Base-by-base conservation (phyloP, 2,329 filamentous ascomycete species). In the Botrytis galanthina region DNA sequence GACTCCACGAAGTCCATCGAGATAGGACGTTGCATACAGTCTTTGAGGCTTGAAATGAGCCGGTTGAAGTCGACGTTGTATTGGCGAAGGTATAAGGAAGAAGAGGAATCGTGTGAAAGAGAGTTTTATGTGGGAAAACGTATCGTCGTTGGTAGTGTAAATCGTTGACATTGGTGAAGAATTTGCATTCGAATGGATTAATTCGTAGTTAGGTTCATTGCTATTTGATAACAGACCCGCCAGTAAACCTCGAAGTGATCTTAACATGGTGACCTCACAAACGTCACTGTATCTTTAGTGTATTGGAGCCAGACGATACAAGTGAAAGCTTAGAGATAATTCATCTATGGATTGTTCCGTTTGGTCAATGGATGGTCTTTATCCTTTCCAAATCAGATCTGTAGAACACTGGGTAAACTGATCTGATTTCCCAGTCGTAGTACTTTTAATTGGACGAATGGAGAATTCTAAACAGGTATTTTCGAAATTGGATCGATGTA, bases 1-100 rank as follows among this genome's bases (percentile, higher is more conserved):
- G 44, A 87, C 79, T 42, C 85, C 85, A 29, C 85, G 84, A 63
- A 87, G 79, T 46, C 85, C 85, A 79, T 87, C 85, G 60, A 87
- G 82, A 75, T 85, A 86, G 60, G 78, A 78, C 32, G 79, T 80
- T 26, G 83, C 80, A 74, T 84, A 83, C 69, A 80, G 62, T 75
- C 77, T 73, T 37, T 75, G 74, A 26, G 75, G 64, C 70, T 78
- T 80, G 22, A 74, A 57, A 44, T 73, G 74, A 46, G 75, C 72
- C 8, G 80, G 79, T 57, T 79, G 80, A 48, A 81, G 63, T 62
- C 76, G 78, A 71, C 77, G 76, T 72, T 82, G 80, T 7, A 82
- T 57, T 66, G 81, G 82, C 37, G 78, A 81, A 1, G 81, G 81
- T 12, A 82, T 64, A 16, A 73, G 32, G 18, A 73, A 73, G 57